A percentile compares a stretch with the other conserved stretches of the same genome.
These are phyloP conservation scores for Colletotrichum sidae DNA, from an alignment of 2,329 filamentous ascomycete species.

Conservation along the genomic window DNA sequence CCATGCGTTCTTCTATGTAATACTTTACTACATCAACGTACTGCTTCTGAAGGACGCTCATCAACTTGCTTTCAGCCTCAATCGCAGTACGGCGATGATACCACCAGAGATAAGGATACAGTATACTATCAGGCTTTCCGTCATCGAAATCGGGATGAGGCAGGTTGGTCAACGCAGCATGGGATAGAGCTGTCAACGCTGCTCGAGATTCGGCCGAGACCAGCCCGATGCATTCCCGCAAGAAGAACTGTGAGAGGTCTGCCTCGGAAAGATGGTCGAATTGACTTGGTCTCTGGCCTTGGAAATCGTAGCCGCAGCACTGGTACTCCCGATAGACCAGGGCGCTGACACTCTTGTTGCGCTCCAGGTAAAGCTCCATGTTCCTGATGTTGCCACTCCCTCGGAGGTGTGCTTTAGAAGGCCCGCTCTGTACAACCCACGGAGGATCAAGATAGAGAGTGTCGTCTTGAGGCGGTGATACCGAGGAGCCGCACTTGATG, in stretches of 20 bases:
- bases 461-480: background rate
- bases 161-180: background rate
- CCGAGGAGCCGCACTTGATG: background rate
- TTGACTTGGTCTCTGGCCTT: background rate
- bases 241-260: background rate
- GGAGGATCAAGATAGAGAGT: background rate
- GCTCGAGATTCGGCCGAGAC: background rate
- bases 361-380: constrained; percentile 5
- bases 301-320: background rate
- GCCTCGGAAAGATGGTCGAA: background rate
- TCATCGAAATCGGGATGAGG: background rate
- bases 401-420: background rate
- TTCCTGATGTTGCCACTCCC: background rate
- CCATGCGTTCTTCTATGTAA: background rate
- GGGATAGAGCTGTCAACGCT: background rate
- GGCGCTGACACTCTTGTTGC: background rate
- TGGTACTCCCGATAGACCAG: background rate
- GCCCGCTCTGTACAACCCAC: background rate
- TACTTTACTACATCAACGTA: background rate
- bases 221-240: background rate
- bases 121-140: background rate
- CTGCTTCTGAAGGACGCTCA: background rate
- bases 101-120: constrained; percentile 6
- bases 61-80: background rate
- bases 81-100: background rate